phyloP scores from a whole-genome alignment of 2,329 filamentous ascomycete species.

The Bipolaris sorokiniana region DNA sequence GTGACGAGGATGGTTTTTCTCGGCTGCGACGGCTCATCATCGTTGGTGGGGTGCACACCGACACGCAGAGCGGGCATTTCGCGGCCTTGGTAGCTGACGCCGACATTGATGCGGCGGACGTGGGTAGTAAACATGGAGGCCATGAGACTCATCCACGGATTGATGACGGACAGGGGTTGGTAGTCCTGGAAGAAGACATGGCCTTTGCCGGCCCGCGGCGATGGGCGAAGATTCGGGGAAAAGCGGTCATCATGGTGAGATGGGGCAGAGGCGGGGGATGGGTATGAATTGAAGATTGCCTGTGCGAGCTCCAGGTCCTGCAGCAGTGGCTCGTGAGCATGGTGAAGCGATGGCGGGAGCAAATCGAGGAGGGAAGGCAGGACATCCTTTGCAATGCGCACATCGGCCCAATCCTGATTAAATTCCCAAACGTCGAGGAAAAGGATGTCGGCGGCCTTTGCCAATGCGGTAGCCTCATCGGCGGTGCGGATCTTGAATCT shows the following conservation, averaged over 20 bases:
- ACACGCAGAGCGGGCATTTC: constrained; percentile 83
- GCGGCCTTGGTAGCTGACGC: constrained; percentile 85
- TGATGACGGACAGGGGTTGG: constrained; percentile 81
- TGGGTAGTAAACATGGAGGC: constrained; percentile 88
- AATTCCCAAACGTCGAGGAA: constrained; percentile 93
- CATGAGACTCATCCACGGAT: constrained; percentile 90
- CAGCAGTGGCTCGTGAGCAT: constrained; percentile 76
- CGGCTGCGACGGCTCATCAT: constrained; percentile 53
- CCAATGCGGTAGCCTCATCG: constrained; percentile 72
- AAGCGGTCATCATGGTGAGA: constrained; percentile 36
- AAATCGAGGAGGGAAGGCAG: constrained; percentile 79
- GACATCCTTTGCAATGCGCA: constrained; percentile 76
- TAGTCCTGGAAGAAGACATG: constrained; percentile 88
- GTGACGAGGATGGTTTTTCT: constrained; percentile 81
- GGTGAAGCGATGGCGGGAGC: constrained; percentile 75
- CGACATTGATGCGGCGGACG: constrained; percentile 75
- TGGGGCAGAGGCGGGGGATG: constrained; percentile 51
- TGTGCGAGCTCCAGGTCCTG: constrained; percentile 72
- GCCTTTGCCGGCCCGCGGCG: constrained; percentile 56
- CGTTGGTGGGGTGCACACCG: constrained; percentile 64
- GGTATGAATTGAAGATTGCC: constrained; percentile 78
- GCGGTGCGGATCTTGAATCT: constrained; percentile 79
- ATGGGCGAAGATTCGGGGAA: constrained; percentile 35
- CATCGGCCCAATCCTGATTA: constrained; percentile 80
- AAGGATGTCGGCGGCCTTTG: constrained; percentile 74